These are phyloP conservation scores for Aspergillus kassunensis DNA, from an alignment of 495 filamentous ascomycete species.

Conservation along the genomic window DNA sequence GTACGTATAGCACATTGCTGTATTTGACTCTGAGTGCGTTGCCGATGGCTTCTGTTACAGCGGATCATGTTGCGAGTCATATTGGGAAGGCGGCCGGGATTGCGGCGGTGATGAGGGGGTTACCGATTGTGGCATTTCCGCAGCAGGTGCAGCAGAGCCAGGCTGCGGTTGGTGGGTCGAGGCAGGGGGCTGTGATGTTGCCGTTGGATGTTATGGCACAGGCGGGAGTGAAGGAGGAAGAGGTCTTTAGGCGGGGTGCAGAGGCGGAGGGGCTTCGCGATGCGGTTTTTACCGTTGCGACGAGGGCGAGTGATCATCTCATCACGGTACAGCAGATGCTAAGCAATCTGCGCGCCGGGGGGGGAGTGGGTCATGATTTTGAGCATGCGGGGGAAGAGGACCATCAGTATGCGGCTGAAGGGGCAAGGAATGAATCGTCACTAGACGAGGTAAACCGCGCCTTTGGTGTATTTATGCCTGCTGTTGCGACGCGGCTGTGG, in stretches of 20 bases:
- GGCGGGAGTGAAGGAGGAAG: constrained; percentile 74
- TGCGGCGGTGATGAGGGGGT: constrained; percentile 71
- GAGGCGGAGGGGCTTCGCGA: constrained; percentile 75
- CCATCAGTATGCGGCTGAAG: constrained; percentile 51
- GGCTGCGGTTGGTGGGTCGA: constrained; percentile 31
- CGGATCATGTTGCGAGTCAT: constrained; percentile 89
- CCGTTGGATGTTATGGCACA: constrained; percentile 90
- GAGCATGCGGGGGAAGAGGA: constrained; percentile 80
- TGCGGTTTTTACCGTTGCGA: constrained; percentile 88
- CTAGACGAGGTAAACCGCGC: constrained; percentile 57
- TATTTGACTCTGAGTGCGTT: constrained; percentile 80
- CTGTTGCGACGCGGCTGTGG: constrained; percentile 73
- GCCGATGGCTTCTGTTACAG: constrained; percentile 71
- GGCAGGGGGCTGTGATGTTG: constrained; percentile 67
- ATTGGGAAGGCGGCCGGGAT: constrained; percentile 93
- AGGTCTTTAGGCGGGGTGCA: constrained; percentile 75
- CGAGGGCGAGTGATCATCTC: constrained; percentile 88
- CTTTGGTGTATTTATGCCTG: constrained; percentile 77
- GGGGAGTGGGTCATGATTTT: constrained; percentile 75
- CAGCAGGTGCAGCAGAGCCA: constrained; percentile 45
- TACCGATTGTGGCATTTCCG: constrained; percentile 79
- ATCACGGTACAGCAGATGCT: constrained; percentile 93
- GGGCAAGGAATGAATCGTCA: constrained; percentile 37
- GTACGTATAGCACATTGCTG: constrained; percentile 88
- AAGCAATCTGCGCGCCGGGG: constrained; percentile 65